Base-by-base conservation (phyloP, 2,329 filamentous ascomycete genomes). In the Microsporum ferrugineum region DNA sequence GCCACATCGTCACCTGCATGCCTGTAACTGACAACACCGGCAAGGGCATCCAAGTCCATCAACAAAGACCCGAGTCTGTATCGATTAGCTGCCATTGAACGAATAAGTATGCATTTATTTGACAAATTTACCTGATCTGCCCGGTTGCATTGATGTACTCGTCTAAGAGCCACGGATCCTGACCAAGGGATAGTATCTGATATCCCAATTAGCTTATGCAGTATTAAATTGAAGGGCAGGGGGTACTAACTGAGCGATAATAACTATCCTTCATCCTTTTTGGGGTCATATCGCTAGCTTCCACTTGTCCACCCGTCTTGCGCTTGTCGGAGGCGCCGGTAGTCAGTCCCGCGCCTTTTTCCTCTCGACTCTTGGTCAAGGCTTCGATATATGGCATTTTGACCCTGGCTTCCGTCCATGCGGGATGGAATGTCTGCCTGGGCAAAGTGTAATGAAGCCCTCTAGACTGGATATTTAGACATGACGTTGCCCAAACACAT, bases 21-120 rank as follows among this genome's bases (percentile, higher is more conserved):
- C 64, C 87, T 88, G 72, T 90, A 86, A 17, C 88, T 87, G 61
- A 91, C 82, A 55, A 91, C 83, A 7, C 88, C 88, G 0, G 87
- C 87, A 5, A 91, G 74, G 0, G 88, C 88, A 72, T 91, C 88
- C 1, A 91, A 79, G 64, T 91, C 88, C 87, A 91, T 91, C 63
- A 91, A 83, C 14, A 91, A 76, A 0, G 87, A 85, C 0, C 88
- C 88, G 5, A 91, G 78, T 59, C 78, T 85, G 76, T 5, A 45
- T 23, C 14, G 7, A 38, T 56, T 60, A 55, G 66, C 63, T 49
- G 57, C n/a, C n/a, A 29, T 68, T 51, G 23, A 2, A 3, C 14
- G 3, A 5, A n/a, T 29, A 31, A 29, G 3, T 12, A 51, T 51
- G 45, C 23, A 51, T 55, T 4, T 55, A 23, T 36, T 49, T 55